Evolutionary conservation across 2,329 filamentous ascomycete species (phyloP).

Genomic region (Paracorniculantispora psalliotae): DNA sequence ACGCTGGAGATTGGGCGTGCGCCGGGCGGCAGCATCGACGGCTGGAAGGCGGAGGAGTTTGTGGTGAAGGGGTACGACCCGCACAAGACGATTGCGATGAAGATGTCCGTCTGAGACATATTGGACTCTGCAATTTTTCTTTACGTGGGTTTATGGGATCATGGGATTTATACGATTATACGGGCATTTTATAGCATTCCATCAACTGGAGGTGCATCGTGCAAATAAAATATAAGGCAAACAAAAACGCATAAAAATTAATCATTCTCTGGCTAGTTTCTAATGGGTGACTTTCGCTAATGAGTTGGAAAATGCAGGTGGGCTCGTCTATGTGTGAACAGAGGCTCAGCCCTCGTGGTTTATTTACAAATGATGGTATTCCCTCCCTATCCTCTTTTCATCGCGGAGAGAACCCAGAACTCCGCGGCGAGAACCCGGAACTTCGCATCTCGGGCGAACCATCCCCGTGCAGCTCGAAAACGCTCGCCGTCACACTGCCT

Average conservation of each 20-base stretch:
- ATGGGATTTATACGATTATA: neutral
- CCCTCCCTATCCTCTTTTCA: no score
- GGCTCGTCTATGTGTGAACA: no score
- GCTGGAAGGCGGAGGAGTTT: slow-evolving; percentile 86
- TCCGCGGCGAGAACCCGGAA: neutral
- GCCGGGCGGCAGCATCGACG: slow-evolving; percentile 73
- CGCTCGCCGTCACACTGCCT: neutral
- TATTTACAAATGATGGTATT: no score
- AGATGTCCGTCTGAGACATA: slow-evolving; percentile 99
- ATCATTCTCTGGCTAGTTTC: no score
- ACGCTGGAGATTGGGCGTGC: slow-evolving; percentile 66
- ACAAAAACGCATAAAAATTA: neutral
- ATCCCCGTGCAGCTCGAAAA: neutral
- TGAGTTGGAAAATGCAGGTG: no score
- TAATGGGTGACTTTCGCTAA: no score
- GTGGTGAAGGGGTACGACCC: slow-evolving; percentile 83
- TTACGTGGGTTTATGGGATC: no score
- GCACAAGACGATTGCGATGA: slow-evolving; percentile 91
- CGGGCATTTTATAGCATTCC: neutral
- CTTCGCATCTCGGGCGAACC: neutral
- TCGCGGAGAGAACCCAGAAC: neutral
- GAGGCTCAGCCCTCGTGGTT: no score
- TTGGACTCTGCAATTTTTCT: no score
- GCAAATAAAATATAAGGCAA: neutral
- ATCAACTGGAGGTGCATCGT: neutral